phyloP scores from a whole-genome alignment of 495 filamentous ascomycete species.

The Aspergillus mulundensis region DNA sequence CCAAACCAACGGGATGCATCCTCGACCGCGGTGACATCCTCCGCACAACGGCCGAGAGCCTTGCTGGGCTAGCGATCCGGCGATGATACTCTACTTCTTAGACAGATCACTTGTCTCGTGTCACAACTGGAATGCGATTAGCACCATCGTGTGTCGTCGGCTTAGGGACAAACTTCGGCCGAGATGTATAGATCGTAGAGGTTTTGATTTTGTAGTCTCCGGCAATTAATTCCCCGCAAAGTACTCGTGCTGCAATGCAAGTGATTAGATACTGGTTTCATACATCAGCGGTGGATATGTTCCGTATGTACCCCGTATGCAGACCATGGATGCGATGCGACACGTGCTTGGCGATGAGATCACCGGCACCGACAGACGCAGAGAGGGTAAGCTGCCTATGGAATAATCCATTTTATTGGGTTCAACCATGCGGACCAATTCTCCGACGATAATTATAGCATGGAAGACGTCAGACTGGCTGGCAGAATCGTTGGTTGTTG shows the following conservation, averaged over 20 bases:
- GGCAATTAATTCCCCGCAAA: not conserved
- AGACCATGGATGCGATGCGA: not conserved
- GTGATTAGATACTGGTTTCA: not conserved
- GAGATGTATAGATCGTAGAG: not conserved
- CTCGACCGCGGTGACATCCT: too few relatives aligned
- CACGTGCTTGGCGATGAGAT: slow-evolving; percentile 1
- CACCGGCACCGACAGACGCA: not conserved
- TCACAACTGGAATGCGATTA: too few relatives aligned
- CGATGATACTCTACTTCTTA: too few relatives aligned
- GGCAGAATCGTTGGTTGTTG: slow-evolving; percentile 3
- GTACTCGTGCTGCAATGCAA: not conserved
- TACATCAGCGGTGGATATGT: not conserved
- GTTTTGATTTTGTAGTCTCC: not conserved
- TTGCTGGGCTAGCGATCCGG: too few relatives aligned
- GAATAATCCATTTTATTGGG: not conserved
- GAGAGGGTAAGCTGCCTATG: not conserved
- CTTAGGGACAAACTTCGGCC: too few relatives aligned
- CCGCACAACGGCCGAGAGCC: too few relatives aligned
- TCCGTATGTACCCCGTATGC: not conserved
- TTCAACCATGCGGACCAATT: not conserved
- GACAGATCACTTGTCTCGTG: too few relatives aligned
- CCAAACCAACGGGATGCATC: too few relatives aligned
- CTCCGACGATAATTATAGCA: not conserved
- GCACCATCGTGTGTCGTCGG: too few relatives aligned
- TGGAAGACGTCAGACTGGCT: not conserved